Evolutionary conservation across 1,139 yeast genomes (phyloP).

Genomic region (Dujonia santamariae): DNA sequence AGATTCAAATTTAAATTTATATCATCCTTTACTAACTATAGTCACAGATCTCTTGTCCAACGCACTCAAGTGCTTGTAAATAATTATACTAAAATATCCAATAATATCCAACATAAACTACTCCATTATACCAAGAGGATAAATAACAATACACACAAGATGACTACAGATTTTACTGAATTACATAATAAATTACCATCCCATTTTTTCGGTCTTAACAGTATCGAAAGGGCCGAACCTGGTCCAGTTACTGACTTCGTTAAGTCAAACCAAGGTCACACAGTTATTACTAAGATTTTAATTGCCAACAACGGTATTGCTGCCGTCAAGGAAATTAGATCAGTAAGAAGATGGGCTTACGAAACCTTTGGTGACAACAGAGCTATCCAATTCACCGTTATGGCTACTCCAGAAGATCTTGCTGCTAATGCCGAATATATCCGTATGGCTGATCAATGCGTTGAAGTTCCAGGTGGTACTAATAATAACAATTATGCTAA

Average conservation of each 20-base stretch:
- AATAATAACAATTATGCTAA: constrained; percentile 97
- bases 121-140: not conserved
- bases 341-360: constrained; percentile 97
- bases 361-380: constrained; percentile 96
- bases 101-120: not conserved
- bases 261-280: constrained; percentile 84
- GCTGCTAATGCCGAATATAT: constrained; percentile 97
- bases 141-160: constrained; percentile 7
- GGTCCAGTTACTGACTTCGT: constrained; percentile 82
- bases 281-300: constrained; percentile 82
- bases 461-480: constrained; percentile 98
- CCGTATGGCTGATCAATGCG: constrained; percentile 98
- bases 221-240: constrained; percentile 70
- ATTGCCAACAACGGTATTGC: constrained; percentile 99
- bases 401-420: constrained; percentile 99
- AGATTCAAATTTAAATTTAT: too few species aligned
- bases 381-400: constrained; percentile 89
- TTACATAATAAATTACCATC: constrained; percentile 50
- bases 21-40: constrained; percentile 5
- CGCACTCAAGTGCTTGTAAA: constrained; percentile 6
- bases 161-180: constrained; percentile 22
- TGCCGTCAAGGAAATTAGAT: constrained; percentile 96
- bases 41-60: constrained; percentile 4
- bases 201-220: constrained; percentile 79
- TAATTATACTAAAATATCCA: not conserved